A percentile compares a stretch with the other conserved stretches of the same genome.
phyloP scores from a whole-genome alignment of 495 filamentous ascomycete species.

The Penicillium paradoxum region DNA sequence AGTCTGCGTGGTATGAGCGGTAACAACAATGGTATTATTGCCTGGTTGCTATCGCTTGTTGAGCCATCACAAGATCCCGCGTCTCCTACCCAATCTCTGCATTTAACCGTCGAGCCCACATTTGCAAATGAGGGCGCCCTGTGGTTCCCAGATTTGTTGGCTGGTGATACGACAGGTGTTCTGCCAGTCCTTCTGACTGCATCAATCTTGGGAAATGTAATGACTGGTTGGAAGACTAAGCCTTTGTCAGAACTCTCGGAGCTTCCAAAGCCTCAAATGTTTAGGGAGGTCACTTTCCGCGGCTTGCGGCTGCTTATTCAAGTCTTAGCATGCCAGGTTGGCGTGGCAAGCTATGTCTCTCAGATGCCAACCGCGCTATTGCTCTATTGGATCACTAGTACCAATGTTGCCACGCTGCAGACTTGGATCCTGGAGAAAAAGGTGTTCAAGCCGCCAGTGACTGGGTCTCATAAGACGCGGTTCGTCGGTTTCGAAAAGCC shows the following conservation, averaged over 20 bases:
- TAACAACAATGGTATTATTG: conserved; percentile 48
- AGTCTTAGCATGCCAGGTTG: conserved; percentile 30
- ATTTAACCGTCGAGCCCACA: conserved; percentile 45
- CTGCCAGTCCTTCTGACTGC: conserved; percentile 55
- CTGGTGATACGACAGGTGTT: conserved; percentile 61
- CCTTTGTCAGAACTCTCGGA: conserved; percentile 19
- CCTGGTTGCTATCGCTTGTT: conserved; percentile 28
- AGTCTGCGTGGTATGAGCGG: conserved; percentile 61
- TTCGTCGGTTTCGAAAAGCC: conserved; percentile 14
- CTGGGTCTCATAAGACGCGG: neutral
- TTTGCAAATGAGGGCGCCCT: conserved; percentile 65
- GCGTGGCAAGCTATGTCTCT: conserved; percentile 25
- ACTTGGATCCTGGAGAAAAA: conserved; percentile 30
- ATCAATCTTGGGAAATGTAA: conserved; percentile 36
- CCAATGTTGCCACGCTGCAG: conserved; percentile 41
- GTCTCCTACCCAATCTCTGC: conserved; percentile 7
- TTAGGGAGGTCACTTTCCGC: conserved; percentile 8
- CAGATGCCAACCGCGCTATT: conserved; percentile 59
- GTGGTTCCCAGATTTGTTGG: conserved; percentile 76
- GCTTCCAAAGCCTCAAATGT: conserved; percentile 26
- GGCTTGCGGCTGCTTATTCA: conserved; percentile 27
- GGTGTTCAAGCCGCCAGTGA: conserved; percentile 18
- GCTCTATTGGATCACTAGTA: conserved; percentile 64
- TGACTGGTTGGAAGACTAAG: conserved; percentile 25
- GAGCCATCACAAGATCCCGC: conserved; percentile 4